Conservation (phyloP, 768 basidiomycete species). For the Panellus pusillus region DNA sequence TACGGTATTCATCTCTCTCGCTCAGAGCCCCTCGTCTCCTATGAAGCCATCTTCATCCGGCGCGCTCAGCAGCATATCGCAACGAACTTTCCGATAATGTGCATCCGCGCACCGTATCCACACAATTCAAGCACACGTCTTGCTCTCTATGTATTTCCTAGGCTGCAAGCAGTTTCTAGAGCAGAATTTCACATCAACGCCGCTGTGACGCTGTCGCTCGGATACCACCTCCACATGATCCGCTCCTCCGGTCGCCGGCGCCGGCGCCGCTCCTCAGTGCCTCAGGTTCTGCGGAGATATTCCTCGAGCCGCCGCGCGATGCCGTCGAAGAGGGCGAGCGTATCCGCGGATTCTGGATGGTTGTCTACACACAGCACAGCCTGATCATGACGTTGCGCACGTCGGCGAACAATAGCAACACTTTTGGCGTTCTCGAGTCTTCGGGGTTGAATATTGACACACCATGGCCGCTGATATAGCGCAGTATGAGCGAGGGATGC, state of each 20-base stretch:
- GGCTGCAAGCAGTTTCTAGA: slow-evolving; percentile 20
- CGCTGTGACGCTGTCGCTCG: slow-evolving; percentile 18
- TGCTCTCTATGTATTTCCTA: slow-evolving; percentile 20
- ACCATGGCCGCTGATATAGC: slow-evolving; percentile 23
- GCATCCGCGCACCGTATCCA: slow-evolving; percentile 17
- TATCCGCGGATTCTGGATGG: slow-evolving; percentile 25
- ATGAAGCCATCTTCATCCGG: slow-evolving; percentile 20
- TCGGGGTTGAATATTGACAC: slow-evolving; percentile 23
- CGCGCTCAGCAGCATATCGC: slow-evolving; percentile 21
- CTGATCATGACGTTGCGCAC: slow-evolving; percentile 16
- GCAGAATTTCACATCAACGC: slow-evolving; percentile 21
- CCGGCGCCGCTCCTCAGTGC: slow-evolving; percentile 13
- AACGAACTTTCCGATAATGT: slow-evolving; percentile 17
- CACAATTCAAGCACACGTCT: slow-evolving; percentile 23
- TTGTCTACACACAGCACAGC: slow-evolving; percentile 18
- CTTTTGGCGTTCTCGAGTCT: slow-evolving; percentile 19
- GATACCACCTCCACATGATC: slow-evolving; percentile 19
- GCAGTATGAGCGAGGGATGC: slow-evolving; percentile 12
- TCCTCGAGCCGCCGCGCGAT: slow-evolving; percentile 16
- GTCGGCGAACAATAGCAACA: neutral
- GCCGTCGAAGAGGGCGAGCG: slow-evolving; percentile 23
- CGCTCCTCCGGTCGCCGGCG: slow-evolving; percentile 13
- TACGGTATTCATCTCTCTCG: slow-evolving; percentile 22
- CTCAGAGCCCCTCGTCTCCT: slow-evolving; percentile 17
- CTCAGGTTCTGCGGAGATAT: slow-evolving; percentile 3